Evolutionary conservation across 148 eudicot genomes (phyloP).

Genomic region (Rhododendron mucronatum): DNA sequence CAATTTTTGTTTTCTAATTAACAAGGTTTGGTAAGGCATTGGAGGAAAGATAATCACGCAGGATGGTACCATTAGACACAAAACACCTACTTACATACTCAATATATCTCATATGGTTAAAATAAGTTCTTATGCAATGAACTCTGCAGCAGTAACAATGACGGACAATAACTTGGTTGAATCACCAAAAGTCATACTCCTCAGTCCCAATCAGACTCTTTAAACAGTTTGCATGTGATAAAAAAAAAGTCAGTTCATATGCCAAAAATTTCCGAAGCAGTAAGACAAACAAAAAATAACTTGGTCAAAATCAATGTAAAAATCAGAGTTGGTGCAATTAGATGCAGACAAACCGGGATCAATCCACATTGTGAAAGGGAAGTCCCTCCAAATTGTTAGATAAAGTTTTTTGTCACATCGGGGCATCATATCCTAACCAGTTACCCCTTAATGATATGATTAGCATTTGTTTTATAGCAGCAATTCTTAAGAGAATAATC

Average conservation of each 20-base stretch:
- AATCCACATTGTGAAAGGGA: neutral
- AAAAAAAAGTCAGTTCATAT: neutral
- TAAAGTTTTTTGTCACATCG: neutral
- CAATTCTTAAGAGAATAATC: neutral
- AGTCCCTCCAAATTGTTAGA: neutral
- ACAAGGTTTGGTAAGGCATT: neutral
- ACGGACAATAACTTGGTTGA: neutral
- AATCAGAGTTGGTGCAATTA: neutral
- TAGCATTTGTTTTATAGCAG: neutral
- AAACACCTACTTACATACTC: neutral
- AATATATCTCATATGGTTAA: neutral
- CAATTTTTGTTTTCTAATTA: neutral
- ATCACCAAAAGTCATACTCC: neutral
- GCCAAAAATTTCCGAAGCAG: neutral
- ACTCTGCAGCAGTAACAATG: neutral
- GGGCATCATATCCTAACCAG: neutral
- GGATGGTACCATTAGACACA: neutral
- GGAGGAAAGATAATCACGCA: neutral
- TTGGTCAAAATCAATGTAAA: neutral
- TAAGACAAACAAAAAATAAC: neutral
- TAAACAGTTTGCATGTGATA: neutral
- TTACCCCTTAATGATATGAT: neutral
- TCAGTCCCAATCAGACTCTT: neutral
- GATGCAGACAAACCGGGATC: neutral
- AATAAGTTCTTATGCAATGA: neutral